Base-by-base conservation (phyloP, 2,329 filamentous ascomycete genomes). In the Cadophora luteo-olivacea region DNA sequence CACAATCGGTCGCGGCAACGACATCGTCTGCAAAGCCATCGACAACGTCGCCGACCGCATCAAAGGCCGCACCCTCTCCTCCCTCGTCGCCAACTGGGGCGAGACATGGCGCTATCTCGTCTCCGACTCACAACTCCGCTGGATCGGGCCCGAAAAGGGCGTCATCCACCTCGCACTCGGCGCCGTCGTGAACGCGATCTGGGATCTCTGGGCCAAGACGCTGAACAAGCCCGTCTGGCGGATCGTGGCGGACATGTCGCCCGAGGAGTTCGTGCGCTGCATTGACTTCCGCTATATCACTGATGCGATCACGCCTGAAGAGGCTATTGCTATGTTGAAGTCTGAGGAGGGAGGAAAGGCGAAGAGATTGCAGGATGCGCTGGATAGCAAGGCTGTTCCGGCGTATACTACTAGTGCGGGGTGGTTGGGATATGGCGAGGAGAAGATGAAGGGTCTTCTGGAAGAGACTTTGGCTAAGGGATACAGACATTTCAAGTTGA, bases 201-300 rank as follows among this genome's bases (percentile, higher is more conserved):
- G 94, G 94, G 94, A 97, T 80, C 87, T 97, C n/a, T 97, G 94
- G 94, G 93, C 92, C 65, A 97, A 97, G 83, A 86, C 86, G 1
- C 87, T 96, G 45, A 85, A 87, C 72, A 97, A 97, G 84, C 94
- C 94, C 3, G 92, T 97, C 16, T 97, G 94, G 94, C 87, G 89
- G 68, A 91, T 97, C 70, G 91, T 97, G 29, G 91, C 92, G 12
- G 94, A 97, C 74, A 97, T 97, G 92, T 90, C 86, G 3, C 93
- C 94, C 0, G 91, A 96, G 81, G 91, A 97, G 82, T 88, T 97
- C 63, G 93, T 97, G 63, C 82, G 85, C 68, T 95, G 94, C 82
- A 94, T 97, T 78, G 94, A 97, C 82, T 97, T 97, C 84, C 87
- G 94, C 61, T 97, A 97, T 82, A 97, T 97, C 80, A 96, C 92